A percentile compares a stretch with the other conserved stretches of the same genome.
These are phyloP conservation scores for Diplodia sapinea DNA, from an alignment of 2,329 filamentous ascomycete genomes.

Conservation along the genomic window DNA sequence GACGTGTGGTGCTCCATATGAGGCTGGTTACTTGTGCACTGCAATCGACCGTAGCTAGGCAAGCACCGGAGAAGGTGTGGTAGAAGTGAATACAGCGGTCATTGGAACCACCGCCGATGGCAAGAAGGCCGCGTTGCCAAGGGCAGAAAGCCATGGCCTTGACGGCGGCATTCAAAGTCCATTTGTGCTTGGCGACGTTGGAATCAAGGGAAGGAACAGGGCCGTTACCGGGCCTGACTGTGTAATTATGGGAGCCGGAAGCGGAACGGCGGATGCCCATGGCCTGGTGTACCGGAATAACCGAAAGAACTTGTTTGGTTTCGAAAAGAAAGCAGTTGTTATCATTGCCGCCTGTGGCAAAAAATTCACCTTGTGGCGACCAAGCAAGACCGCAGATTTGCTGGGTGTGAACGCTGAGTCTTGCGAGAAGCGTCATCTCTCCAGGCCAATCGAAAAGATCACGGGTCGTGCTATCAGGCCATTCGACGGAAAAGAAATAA, in stretches of 20 bases:
- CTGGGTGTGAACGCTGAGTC: slow-evolving; percentile 79
- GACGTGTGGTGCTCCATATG: slow-evolving; percentile 83
- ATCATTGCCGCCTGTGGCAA: slow-evolving; percentile 92
- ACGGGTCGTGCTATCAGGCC: slow-evolving; percentile 65
- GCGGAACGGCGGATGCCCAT: slow-evolving; percentile 33
- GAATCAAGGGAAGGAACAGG: slow-evolving; percentile 55
- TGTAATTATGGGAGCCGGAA: slow-evolving; percentile 39
- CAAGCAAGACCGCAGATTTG: slow-evolving; percentile 94
- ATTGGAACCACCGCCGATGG: slow-evolving; percentile 90
- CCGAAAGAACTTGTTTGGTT: slow-evolving; percentile 55
- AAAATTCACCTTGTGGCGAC: slow-evolving; percentile 75
- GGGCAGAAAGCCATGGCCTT: slow-evolving; percentile 98
- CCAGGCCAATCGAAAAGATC: slow-evolving; percentile 78
- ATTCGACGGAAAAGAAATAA: slow-evolving; percentile 90
- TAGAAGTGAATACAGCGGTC: slow-evolving; percentile 97
- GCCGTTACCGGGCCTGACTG: slow-evolving; percentile 42
- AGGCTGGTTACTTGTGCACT: slow-evolving; percentile 91
- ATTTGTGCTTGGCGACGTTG: slow-evolving; percentile 71
- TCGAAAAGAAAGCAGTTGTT: slow-evolving; percentile 86
- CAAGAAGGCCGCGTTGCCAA: slow-evolving; percentile 85
- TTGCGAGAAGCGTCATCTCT: slow-evolving; percentile 75
- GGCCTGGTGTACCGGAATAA: slow-evolving; percentile 38
- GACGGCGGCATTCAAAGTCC: slow-evolving; percentile 83
- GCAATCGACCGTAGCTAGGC: slow-evolving; percentile 88
- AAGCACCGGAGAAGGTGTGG: slow-evolving; percentile 81